A percentile compares a stretch with the other conserved stretches of the same genome.
Evolutionary conservation across 176 grass and related monocot species (phyloP).

Genomic region (Aegilops longissima): DNA sequence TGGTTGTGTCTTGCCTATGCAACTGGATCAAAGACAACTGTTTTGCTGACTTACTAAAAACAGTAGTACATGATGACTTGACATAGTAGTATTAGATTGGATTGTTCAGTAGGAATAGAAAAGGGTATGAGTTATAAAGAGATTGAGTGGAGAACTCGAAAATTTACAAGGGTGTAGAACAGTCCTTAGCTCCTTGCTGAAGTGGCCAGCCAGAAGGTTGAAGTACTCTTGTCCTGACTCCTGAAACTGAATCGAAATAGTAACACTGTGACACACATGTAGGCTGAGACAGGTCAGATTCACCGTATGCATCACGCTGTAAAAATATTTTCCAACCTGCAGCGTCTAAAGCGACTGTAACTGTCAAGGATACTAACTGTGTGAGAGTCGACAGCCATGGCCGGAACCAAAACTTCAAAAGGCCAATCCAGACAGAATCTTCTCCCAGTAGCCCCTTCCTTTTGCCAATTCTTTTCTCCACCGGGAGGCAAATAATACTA

Average conservation of each 20-base stretch:
- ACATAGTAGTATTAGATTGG: not conserved
- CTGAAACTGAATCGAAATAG: not conserved
- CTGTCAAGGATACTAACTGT: not conserved
- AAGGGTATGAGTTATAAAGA: not conserved
- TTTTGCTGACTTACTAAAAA: not conserved
- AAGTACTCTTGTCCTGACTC: not conserved
- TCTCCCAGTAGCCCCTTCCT: not conserved
- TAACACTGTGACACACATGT: not conserved
- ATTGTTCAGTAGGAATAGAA: not conserved
- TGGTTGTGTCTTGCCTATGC: not conserved
- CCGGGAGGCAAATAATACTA: not conserved
- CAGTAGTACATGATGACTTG: not conserved
- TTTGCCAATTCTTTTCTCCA: not conserved
- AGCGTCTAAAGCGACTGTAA: not conserved
- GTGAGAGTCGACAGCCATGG: constrained; percentile 2
- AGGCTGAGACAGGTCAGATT: not conserved
- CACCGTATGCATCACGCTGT: not conserved
- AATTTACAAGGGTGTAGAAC: not conserved
- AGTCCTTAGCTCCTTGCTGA: not conserved
- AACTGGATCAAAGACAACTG: not conserved
- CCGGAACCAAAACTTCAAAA: constrained; percentile 23
- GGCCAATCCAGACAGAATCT: constrained; percentile 25
- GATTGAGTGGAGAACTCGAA: not conserved
- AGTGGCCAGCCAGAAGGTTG: not conserved
- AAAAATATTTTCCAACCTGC: not conserved